Conservation (phyloP, 768 basidiomycete species). For the Clavulina sp. region DNA sequence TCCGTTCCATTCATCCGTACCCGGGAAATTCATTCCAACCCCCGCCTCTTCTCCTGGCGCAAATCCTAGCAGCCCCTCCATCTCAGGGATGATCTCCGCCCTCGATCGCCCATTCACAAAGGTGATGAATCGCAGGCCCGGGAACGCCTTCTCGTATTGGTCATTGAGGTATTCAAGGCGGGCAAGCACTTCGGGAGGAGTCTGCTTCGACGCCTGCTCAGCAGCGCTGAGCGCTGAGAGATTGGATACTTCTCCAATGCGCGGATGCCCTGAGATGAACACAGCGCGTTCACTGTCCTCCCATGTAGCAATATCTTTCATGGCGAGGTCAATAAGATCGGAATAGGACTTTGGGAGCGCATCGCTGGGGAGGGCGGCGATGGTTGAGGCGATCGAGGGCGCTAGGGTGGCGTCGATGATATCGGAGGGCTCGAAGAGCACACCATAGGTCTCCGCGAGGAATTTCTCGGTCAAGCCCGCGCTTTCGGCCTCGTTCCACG, state of each 20-base stretch:
- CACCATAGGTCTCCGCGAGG: constrained; percentile 22
- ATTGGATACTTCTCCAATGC: constrained; percentile 69
- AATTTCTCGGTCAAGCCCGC: too few relatives aligned
- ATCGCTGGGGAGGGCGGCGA: constrained; percentile 22
- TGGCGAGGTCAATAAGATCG: constrained; percentile 33
- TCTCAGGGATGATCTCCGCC: constrained; percentile 53
- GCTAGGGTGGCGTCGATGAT: constrained; percentile 35
- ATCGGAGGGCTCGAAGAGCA: constrained; percentile 53
- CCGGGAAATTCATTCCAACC: constrained; percentile 20
- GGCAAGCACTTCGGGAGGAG: constrained; percentile 54
- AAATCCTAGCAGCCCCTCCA: constrained; percentile 48
- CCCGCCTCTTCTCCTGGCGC: constrained; percentile 23
- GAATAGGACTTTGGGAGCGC: constrained; percentile 27
- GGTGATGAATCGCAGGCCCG: constrained; percentile 72
- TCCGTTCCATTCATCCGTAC: constrained; percentile 34
- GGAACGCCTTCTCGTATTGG: constrained; percentile 55
- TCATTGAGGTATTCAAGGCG: constrained; percentile 60
- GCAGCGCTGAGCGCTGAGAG: constrained; percentile 58
- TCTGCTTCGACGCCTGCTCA: constrained; percentile 48
- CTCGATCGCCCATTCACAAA: constrained; percentile 78
- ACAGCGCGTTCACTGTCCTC: constrained; percentile 21
- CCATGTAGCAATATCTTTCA: constrained; percentile 11
- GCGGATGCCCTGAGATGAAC: constrained; percentile 74
- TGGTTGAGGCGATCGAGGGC: constrained; percentile 17
- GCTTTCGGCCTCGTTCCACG: too few relatives aligned